Evolutionary conservation across 2,329 filamentous ascomycete genomes (phyloP), one percentile per base, ranked within the genome.

Genomic region (Botrytis paeoniae): DNA sequence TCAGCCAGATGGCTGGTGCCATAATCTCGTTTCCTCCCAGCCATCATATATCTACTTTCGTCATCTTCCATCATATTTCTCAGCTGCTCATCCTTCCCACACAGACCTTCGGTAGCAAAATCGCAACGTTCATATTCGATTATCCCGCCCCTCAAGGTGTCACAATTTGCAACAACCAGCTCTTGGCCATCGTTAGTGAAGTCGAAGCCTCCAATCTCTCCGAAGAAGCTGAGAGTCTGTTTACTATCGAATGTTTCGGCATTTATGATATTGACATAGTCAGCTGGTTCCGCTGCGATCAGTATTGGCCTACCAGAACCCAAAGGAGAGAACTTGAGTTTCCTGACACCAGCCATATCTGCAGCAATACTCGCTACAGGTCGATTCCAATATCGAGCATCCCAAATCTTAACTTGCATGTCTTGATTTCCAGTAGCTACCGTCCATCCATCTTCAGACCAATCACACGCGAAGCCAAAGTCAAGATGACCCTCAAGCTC

Each of bases 341-440:
- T 90, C 35, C 93, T 87, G 0, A 90, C 90, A 32, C 91, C 89
- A 2, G 91, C 89, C 85, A 93, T 89, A 78, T 91, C 87, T 37
- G 88, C 88, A 60, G 86, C 84, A 37, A 95, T 83, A 18, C 86
- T 87, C 29, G 84, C 84, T 14, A 91, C 77, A 0, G 88, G 85
- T 3, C 76, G 82, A 69, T 84, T 85, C 90, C 91, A 93, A 71
- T 87, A 89, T 14, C 93, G 87, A 12, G 92, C 91, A 80, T 95
- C 93, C 89, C 91, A 95, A 66, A 95, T 89, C 75, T 90, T 89
- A 76, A 95, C 86, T 41, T 86, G 87, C 80, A 87, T 91, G 81
- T 95, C 93, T 81, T 95, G 92, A 75, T 91, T 91, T 35, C 90
- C 92, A 0, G 93, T 95, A 20, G 93, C 93, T 32, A 95, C 86